A percentile compares a stretch with the other conserved stretches of the same genome.
phyloP scores from a whole-genome alignment of 768 basidiomycete species.

The Lentinula raphanica region DNA sequence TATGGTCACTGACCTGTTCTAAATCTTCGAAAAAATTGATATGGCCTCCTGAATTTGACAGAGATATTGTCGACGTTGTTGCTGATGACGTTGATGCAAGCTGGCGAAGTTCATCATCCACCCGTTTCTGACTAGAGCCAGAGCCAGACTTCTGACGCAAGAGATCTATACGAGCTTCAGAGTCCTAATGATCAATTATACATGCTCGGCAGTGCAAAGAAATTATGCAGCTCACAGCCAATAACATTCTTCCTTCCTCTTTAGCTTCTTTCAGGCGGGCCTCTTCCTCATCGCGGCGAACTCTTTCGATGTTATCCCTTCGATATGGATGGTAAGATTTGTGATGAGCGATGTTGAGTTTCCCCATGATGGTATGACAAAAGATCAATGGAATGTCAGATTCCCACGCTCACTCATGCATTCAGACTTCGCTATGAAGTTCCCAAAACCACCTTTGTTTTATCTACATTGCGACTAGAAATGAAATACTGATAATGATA shows the following conservation, averaged over 20 bases:
- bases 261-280: constrained; percentile 59
- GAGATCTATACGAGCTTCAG: constrained; percentile 69
- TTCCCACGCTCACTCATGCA: not conserved
- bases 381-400: not conserved
- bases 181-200: constrained; percentile 44
- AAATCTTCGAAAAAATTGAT: constrained; percentile 83
- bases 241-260: constrained; percentile 65
- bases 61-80: not conserved
- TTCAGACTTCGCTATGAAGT: too few relatives aligned
- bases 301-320: constrained; percentile 77
- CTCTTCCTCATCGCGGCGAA: constrained; percentile 78
- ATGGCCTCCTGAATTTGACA: constrained; percentile 55
- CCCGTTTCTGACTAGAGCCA: constrained; percentile 36
- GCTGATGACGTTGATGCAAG: not conserved
- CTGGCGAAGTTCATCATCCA: constrained; percentile 17
- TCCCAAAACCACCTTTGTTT: too few relatives aligned
- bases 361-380: constrained; percentile 51
- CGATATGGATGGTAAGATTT: constrained; percentile 88
- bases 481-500: too few relatives aligned
- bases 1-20: constrained; percentile 46
- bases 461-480: too few relatives aligned
- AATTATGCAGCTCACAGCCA: constrained; percentile 52
- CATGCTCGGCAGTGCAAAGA: not conserved
- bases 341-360: constrained; percentile 86
- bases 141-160: constrained; percentile 66